Conservation (phyloP, 495 filamentous ascomycete genomes). For the Articulospora tetracladia region DNA sequence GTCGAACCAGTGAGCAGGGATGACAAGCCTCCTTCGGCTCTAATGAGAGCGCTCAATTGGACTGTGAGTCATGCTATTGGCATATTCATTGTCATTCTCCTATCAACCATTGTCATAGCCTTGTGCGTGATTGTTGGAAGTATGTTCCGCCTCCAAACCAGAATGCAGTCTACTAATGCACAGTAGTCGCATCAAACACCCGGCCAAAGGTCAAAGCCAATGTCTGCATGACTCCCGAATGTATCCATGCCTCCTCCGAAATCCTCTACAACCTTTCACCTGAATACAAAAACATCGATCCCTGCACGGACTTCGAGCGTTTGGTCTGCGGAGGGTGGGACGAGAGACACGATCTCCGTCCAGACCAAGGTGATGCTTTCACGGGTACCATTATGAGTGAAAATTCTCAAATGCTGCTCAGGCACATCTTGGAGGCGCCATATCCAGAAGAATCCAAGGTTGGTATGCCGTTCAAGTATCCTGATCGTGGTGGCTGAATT, state of each 20-base stretch:
- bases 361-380: slow-evolving; percentile 59
- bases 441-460: slow-evolving; percentile 41
- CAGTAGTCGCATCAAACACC: neutral
- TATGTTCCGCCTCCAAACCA: slow-evolving; percentile 3
- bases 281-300: slow-evolving; percentile 58
- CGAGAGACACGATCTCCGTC: slow-evolving; percentile 60
- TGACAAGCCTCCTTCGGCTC: neutral
- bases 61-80: slow-evolving; percentile 12
- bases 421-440: slow-evolving; percentile 59
- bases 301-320: slow-evolving; percentile 66
- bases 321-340: slow-evolving; percentile 67
- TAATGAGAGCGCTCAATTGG: slow-evolving; percentile 8
- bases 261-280: slow-evolving; percentile 65
- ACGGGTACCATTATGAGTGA: slow-evolving; percentile 57
- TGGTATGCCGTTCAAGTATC: slow-evolving; percentile 5
- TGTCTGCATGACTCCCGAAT: slow-evolving; percentile 56
- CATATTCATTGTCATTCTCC: slow-evolving; percentile 10
- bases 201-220: slow-evolving; percentile 6
- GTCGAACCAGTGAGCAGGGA: neutral
- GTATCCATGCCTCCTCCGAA: slow-evolving; percentile 64
- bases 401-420: slow-evolving; percentile 53
- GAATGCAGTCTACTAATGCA: slow-evolving; percentile 3
- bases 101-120: slow-evolving; percentile 9
- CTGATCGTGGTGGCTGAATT: neutral
- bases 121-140: slow-evolving; percentile 20